Base-by-base conservation (phyloP, 2,329 filamentous ascomycete species). In the Sordariomycetes sp. region DNA sequence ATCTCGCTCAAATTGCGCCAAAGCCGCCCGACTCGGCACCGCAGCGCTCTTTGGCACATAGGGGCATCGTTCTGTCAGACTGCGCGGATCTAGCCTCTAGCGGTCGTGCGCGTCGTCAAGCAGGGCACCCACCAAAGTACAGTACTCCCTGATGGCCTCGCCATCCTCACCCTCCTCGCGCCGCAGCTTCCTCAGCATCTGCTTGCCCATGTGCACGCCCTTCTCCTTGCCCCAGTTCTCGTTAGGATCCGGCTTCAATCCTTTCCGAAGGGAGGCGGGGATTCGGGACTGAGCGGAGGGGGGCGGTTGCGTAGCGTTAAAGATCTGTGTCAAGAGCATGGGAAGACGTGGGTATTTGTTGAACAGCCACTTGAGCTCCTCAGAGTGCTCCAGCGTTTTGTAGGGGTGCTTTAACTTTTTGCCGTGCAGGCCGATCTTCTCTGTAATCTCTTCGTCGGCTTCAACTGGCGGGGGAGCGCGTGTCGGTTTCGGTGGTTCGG, bases 101-200 rank as follows among this genome's bases (percentile, higher is more conserved):
- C n/a, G n/a, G n/a, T n/a, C n/a, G n/a, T n/a, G n/a, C n/a, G n/a
- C n/a, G n/a, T n/a, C n/a, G n/a, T n/a, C n/a, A n/a, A n/a, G n/a
- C n/a, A n/a, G n/a, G n/a, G n/a, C n/a, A n/a, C n/a, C n/a, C n/a
- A n/a, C n/a, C n/a, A n/a, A n/a, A n/a, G n/a, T n/a, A 30, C 67
- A 70, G 46, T 76, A 82, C 51, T 79, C 76, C 34, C 69, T 59
- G 20, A 82, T 59, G 5, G 63, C 75, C 43, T 79, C 72, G 20
- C 73, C 73, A 37, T 69, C 68, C 42, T 69, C 64, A n/a, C 67
- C 63, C 2, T 65, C 61, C 20, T 64, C 61, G 21, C 59, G 58
- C 37, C 70, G 61, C 21, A 70, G 68, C 35, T 54, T 61, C 27
- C 67, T 66, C 38, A 82, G 54, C 11, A 66, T 67, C 15, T 66